Evolutionary conservation across 2,329 filamentous ascomycete species (phyloP), one percentile per base, ranked within the genome.

Genomic region (Ascochyta pisi): DNA sequence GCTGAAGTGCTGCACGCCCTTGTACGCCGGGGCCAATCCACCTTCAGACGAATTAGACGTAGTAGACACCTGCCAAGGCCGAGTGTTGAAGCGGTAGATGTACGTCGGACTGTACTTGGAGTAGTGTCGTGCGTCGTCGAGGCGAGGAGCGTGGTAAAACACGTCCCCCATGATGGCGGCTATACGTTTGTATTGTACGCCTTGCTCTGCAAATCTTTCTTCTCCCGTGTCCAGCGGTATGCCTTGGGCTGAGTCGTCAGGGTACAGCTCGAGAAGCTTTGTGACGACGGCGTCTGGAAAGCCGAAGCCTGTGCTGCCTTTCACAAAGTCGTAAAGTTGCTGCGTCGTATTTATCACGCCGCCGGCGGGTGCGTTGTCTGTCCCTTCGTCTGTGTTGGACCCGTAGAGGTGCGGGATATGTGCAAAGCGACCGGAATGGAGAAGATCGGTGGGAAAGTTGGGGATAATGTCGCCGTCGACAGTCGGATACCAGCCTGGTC

Each of bases 381-480:
- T 84, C 2, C 86, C 88, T 72, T 91, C 88, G 63, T 90, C 88
- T 0, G 82, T 82, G 70, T 89, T 90, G 24, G 81, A 82, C 7
- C 89, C 88, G 50, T 84, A 79, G 3, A 91, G 76, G 50, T 89
- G 81, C 0, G 87, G 86, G 0, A 90, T 82, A 52, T 85, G 81
- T 49, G 88, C 83, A 61, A 90, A 89, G 24, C 81, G 80, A 40
- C 86, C 86, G 2, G 79, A 72, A 4, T 77, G 74, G 1, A 90
- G 75, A 55, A 87, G 83, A 7, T 81, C 71, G 8, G 82, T 83
- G 4, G 81, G 81, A 62, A 80, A 83, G 6, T 79, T 78, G 7
- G 76, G 76, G 3, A 88, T 77, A 37, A 88, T 79, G 65, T 86
- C 83, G 1, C 84, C 83, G 60, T 89, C 86, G 31, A 86, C 73